These are phyloP conservation scores for Paramecium sexaurelia DNA, from an alignment of 73 alveolate species.

Conservation along the genomic window DNA sequence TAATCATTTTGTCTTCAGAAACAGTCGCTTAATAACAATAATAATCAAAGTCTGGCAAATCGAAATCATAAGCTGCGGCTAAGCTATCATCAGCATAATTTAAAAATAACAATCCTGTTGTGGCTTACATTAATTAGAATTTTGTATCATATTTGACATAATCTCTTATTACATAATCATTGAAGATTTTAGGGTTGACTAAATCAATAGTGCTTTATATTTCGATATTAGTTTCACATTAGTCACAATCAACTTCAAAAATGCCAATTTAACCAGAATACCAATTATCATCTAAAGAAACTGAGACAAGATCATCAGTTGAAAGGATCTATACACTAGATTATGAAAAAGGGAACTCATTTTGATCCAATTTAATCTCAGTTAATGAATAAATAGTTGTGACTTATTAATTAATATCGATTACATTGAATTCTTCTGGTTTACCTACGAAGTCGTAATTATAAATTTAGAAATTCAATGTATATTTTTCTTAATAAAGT, in stretches of 20 bases:
- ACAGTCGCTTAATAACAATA: not conserved
- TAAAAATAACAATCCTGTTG: not conserved
- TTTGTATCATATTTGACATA: not conserved
- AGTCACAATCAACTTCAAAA: not conserved
- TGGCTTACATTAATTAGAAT: not conserved
- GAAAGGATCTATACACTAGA: not conserved
- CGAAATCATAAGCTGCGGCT: not conserved
- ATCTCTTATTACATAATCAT: conserved; percentile 25
- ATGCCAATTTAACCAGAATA: conserved; percentile 4
- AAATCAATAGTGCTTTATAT: not conserved
- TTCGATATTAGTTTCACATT: not conserved
- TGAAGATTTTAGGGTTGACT: not conserved
- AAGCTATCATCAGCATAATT: not conserved
- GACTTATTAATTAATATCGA: not conserved
- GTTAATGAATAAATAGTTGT: not conserved
- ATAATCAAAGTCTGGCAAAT: not conserved
- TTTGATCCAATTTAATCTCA: not conserved
- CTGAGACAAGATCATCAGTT: not conserved
- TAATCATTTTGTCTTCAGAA: not conserved
- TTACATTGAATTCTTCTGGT: not conserved
- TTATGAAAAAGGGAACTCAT: not conserved
- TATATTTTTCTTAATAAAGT: not conserved
- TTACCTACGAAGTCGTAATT: not conserved
- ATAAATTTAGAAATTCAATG: not conserved
- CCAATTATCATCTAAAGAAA: not conserved